Base-by-base conservation (phyloP, 2,329 filamentous ascomycete genomes). In the Diaporthe capsici region DNA sequence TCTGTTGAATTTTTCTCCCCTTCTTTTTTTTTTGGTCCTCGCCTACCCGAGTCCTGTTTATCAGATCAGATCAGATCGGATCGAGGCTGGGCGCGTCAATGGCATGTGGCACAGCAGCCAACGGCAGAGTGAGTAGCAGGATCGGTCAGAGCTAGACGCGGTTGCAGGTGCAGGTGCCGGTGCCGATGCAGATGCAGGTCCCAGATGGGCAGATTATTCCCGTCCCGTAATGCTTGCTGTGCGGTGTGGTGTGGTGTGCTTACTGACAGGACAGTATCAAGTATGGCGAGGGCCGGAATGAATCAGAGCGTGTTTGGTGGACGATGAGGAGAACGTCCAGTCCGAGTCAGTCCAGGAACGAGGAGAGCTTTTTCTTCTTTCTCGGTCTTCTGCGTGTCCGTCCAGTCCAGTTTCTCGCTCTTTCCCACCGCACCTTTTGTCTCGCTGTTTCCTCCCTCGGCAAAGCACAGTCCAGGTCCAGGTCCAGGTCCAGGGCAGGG, bases 321-420 rank as follows among this genome's bases (percentile, higher is more conserved):
- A 13, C 31, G 42, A 53, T 22, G 55, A 60, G 51, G 53, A 67
- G 55, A 53, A 47, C 15, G n/a, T 39, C 34, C 65, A 72, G 13
- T 39, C 28, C 75, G 75, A 76, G 75, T 76, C 75, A 76, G 75
- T 53, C 10, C 39, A 25, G 42, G 17, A 47, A n/a, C 51, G 37
- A 49, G 10, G 57, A n/a, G 37, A 37, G 47, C 15, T 28, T 17
- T 51, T 74, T 49, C 15, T 20, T 39, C 9, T 37, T 44, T 42
- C 31, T 58, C 22, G 44, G 20, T 47, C 31, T 61, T 34, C 63
- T 39, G 53, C 44, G 37, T 71, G 67, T 49, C 57, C 67, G 72
- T 68, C 65, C 68, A 58, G 8, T 61, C 47, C 68, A 58, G 12
- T 58, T 70, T 71, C 53, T 53, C 47, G n/a, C 31, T 25, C 63